phyloP scores from a whole-genome alignment of 305 asterid genomes.

The Lippia alba region DNA sequence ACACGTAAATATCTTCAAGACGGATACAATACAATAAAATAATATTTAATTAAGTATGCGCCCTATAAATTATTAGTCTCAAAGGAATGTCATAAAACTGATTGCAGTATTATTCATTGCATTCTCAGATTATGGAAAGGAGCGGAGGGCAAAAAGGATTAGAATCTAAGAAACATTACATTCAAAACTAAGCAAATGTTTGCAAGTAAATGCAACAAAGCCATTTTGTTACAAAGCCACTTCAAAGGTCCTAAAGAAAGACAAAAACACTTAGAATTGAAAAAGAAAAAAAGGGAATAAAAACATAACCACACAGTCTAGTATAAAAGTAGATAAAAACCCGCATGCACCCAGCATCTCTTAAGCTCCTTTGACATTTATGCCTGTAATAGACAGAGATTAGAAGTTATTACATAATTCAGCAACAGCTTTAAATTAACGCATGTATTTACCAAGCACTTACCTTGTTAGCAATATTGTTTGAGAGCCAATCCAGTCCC shows the following conservation, averaged over 20 bases:
- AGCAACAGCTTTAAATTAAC: not conserved
- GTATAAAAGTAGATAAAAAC: constrained; percentile 45
- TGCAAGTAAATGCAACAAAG: constrained; percentile 49
- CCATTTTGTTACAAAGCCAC: constrained; percentile 46
- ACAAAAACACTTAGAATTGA: constrained; percentile 34
- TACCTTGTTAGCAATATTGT: constrained; percentile 80
- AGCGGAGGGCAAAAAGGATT: not conserved
- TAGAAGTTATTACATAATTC: not conserved
- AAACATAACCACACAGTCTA: constrained; percentile 53
- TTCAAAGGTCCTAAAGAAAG: constrained; percentile 45
- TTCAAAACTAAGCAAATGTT: constrained; percentile 43
- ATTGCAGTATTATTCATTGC: not conserved
- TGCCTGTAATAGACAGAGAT: constrained; percentile 38
- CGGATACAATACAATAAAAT: no score
- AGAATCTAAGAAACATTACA: constrained; percentile 39
- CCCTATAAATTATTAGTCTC: no score
- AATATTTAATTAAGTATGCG: no score
- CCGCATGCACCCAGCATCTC: constrained; percentile 48
- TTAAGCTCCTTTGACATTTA: constrained; percentile 34
- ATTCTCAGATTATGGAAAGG: not conserved
- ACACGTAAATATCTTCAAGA: no score
- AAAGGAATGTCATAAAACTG: no score
- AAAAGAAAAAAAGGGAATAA: not conserved
- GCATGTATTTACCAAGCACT: constrained; percentile 19
- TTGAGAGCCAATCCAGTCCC: constrained; percentile 82